Evolutionary conservation across 768 basidiomycete species (phyloP).

Genomic region (Albatrellus ellisii): DNA sequence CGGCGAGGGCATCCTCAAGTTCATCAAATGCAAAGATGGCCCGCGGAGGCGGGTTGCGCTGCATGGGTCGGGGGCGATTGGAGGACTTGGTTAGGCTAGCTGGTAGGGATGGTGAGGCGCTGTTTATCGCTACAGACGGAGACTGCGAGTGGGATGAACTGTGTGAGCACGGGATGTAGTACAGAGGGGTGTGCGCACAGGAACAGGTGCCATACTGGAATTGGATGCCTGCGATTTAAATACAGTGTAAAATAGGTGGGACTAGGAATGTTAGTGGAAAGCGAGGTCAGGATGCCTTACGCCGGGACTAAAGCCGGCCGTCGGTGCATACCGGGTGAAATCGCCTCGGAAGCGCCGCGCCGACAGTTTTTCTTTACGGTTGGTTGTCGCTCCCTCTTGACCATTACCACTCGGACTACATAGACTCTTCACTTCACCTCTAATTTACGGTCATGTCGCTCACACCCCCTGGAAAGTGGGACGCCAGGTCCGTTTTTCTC

Average conservation of each 20-base stretch:
- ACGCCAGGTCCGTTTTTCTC: slow-evolving; percentile 40
- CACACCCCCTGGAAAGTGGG: slow-evolving; percentile 50
- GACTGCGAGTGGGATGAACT: background rate
- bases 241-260: no score
- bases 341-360: background rate
- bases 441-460: slow-evolving; percentile 33
- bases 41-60: slow-evolving; percentile 15
- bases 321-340: slow-evolving; percentile 1
- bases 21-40: slow-evolving; percentile 56
- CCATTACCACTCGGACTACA: slow-evolving; percentile 15
- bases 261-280: no score
- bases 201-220: background rate
- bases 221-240: no score
- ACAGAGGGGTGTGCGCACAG: background rate
- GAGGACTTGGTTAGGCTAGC: slow-evolving; percentile 6
- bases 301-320: background rate
- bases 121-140: background rate
- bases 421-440: slow-evolving; percentile 19
- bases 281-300: background rate
- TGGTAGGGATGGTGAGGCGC: slow-evolving; percentile 7
- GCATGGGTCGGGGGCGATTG: slow-evolving; percentile 15
- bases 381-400: slow-evolving; percentile 8
- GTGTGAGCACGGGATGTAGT: background rate
- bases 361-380: background rate
- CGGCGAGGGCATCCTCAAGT: slow-evolving; percentile 66